phyloP scores from a whole-genome alignment of 148 eudicot species.

The Euryodendron excelsum region DNA sequence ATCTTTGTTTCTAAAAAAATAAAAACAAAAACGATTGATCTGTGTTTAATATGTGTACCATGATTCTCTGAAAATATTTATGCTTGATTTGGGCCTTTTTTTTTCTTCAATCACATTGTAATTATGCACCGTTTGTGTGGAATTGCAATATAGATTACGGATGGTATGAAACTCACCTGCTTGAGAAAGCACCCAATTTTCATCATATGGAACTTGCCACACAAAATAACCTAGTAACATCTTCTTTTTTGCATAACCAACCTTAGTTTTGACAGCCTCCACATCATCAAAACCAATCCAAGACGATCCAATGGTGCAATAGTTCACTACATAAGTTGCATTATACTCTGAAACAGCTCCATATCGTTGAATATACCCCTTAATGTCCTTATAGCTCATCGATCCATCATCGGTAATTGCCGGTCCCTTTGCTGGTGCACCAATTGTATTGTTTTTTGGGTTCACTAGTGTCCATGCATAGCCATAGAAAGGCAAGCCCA shows the following conservation, averaged over 20 bases:
- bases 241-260: background rate
- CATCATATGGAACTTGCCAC: constrained; percentile 9
- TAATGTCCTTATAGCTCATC: background rate
- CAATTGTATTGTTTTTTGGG: background rate
- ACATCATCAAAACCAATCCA: constrained; percentile 22
- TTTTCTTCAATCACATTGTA: too few relatives aligned
- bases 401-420: background rate
- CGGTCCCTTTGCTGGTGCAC: constrained; percentile 6
- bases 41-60: too few relatives aligned
- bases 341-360: constrained; percentile 3
- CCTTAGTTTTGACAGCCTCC: too few relatives aligned
- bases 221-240: constrained; percentile 8
- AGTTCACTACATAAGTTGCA: too few relatives aligned
- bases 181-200: constrained; percentile 5
- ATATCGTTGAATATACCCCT: background rate
- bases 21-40: too few relatives aligned
- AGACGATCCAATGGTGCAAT: background rate
- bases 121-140: too few relatives aligned
- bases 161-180: too few relatives aligned
- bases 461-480: constrained; percentile 14
- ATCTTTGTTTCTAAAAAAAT: too few relatives aligned
- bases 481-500: too few relatives aligned
- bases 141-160: too few relatives aligned
- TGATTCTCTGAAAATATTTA: too few relatives aligned
- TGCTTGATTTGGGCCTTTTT: too few relatives aligned